Evolutionary conservation across 2,329 filamentous ascomycete genomes (phyloP), one percentile per base, ranked within the genome.

Genomic region (Penicillium sumatraense): DNA sequence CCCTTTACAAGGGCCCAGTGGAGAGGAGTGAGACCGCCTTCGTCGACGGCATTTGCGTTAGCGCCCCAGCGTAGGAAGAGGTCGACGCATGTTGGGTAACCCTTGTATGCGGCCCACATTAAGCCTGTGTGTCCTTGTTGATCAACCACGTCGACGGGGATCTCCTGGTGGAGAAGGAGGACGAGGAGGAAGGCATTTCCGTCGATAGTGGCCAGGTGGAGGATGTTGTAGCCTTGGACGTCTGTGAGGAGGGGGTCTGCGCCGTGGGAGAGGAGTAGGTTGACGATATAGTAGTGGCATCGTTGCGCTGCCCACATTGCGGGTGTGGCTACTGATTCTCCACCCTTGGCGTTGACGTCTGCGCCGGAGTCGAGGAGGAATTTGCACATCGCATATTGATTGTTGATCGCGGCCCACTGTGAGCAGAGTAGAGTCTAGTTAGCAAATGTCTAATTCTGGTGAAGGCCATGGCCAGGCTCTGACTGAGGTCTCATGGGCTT

Each of bases 41-140:
- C 92, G 68, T 99, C 95, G 26, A 84, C 86, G 29, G 91, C 89
- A 74, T 96, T 91, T 8, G 97, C 91, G 70, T 92, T 95, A 33
- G 95, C 95, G 50, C 95, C 96, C 92, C 95, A 99, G 64, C 92
- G 87, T 56, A 99, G 78, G 62, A 96, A 93, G 40, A 98, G 75
- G 70, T 98, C 95, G 45, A 98, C 93, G 66, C 91, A 96, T 44
- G 89, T 87, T 0, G 93, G 91, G 71, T 89, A 97, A 31, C 96
- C 95, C 76, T 99, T 99, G 80, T 99, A 99, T 14, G 93, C 93
- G 16, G 95, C 91, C 95, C 95, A 99, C 95, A 99, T 99, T 58
- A 99, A 82, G 57, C 89, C 89, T 1, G 95, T 98, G 75, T 99
- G 96, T 5, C 93, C 91, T 71, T 92, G 93, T 48, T 86, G 86